These are phyloP conservation scores for Xylaria sp. DNA, from an alignment of 2,329 filamentous ascomycete species.

Conservation along the genomic window DNA sequence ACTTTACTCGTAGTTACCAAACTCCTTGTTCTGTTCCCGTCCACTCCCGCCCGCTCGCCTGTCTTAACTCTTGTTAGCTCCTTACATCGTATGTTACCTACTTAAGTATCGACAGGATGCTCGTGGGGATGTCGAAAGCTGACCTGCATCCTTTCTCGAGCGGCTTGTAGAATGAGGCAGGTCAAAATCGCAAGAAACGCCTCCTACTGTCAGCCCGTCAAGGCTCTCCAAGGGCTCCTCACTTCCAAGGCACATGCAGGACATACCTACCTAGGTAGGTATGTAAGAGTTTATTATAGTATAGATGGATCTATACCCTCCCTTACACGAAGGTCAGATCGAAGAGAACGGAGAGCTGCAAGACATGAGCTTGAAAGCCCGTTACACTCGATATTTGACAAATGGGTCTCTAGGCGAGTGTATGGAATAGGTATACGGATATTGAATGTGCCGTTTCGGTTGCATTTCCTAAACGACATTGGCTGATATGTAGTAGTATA, in stretches of 20 bases:
- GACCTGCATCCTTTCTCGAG: background rate
- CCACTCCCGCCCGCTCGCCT: too few species aligned
- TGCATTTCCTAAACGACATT: too few species aligned
- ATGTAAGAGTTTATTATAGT: background rate
- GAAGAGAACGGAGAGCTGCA: too few species aligned
- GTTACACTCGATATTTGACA: too few species aligned
- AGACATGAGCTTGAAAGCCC: too few species aligned
- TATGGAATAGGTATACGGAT: too few species aligned
- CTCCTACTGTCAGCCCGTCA: background rate
- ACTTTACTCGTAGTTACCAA: too few species aligned
- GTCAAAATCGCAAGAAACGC: background rate
- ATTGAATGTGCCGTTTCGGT: too few species aligned
- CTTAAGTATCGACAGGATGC: background rate
- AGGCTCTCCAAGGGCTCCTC: constrained; percentile 2
- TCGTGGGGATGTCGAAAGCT: background rate
- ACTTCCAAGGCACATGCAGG: background rate
- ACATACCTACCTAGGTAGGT: background rate
- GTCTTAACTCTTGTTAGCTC: constrained; percentile 1
- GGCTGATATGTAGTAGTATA: too few species aligned
- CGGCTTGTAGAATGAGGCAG: background rate
- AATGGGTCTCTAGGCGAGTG: too few species aligned
- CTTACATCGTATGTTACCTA: constrained; percentile 2
- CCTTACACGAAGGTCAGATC: background rate
- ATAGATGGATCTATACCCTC: background rate
- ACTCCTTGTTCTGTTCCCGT: background rate